phyloP scores from a whole-genome alignment of 2,329 filamentous ascomycete species.

The Xylariaceae sp. region DNA sequence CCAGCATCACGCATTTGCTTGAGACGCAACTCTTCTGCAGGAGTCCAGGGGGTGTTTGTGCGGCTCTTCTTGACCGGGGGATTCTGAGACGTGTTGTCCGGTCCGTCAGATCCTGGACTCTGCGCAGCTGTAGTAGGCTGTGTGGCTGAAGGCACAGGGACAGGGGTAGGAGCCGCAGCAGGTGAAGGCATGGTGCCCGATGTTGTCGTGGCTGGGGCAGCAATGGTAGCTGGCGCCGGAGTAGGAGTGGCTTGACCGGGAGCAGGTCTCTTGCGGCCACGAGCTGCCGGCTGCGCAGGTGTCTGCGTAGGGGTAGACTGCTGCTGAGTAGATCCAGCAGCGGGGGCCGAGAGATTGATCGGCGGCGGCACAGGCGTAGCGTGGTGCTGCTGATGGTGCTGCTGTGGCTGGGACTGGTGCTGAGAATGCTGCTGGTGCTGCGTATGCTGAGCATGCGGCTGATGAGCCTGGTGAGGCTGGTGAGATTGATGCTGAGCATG shows the following conservation, averaged over 20 bases:
- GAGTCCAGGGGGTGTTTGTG: slow-evolving; percentile 98
- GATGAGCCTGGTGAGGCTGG: slow-evolving; percentile 27
- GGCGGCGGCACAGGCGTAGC: slow-evolving; percentile 34
- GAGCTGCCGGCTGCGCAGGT: slow-evolving; percentile 31
- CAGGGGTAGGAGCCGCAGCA: slow-evolving; percentile 35
- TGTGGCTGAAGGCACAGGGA: slow-evolving; percentile 33
- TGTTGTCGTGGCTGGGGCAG: slow-evolving; percentile 34
- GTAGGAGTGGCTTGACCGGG: slow-evolving; percentile 29
- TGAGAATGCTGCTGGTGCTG: slow-evolving; percentile 35
- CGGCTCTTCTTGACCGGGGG: slow-evolving; percentile 81
- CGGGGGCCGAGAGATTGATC: slow-evolving; percentile 33
- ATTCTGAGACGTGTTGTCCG: slow-evolving; percentile 34
- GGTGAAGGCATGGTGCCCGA: slow-evolving; percentile 32
- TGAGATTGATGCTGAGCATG: slow-evolving; percentile 36
- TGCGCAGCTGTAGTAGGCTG: slow-evolving; percentile 32
- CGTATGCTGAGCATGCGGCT: slow-evolving; percentile 32
- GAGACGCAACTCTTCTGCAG: slow-evolving; percentile 83
- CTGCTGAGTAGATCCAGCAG: slow-evolving; percentile 31
- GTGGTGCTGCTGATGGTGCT: slow-evolving; percentile 35
- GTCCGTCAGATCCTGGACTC: slow-evolving; percentile 32
- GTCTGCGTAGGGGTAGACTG: slow-evolving; percentile 34
- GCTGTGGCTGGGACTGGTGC: slow-evolving; percentile 34
- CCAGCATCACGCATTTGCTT: slow-evolving; percentile 93
- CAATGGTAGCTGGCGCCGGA: slow-evolving; percentile 24
- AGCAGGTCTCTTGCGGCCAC: slow-evolving; percentile 34